phyloP scores from a whole-genome alignment of 345 rosid species.

The Cardiospermum halicacabum region DNA sequence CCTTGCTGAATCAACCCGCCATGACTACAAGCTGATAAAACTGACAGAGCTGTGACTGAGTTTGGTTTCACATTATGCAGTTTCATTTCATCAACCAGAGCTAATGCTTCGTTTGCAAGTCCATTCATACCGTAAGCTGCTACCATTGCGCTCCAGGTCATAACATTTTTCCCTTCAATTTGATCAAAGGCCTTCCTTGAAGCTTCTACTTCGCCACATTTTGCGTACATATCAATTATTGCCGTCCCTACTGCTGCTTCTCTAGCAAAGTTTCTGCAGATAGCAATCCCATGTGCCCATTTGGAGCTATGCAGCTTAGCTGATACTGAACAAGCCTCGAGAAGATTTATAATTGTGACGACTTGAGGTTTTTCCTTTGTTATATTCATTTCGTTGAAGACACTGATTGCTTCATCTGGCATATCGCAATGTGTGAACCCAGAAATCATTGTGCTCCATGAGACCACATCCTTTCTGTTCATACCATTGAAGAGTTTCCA shows the following conservation, averaged over 20 bases:
- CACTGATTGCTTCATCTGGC: slow-evolving; percentile 47
- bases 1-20: slow-evolving; percentile 63
- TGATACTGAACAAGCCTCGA: slow-evolving; percentile 57
- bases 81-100: slow-evolving; percentile 46
- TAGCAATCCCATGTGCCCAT: slow-evolving; percentile 64
- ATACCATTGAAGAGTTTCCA: slow-evolving; percentile 35
- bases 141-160: slow-evolving; percentile 73
- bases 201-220: slow-evolving; percentile 44
- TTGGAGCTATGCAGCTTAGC: slow-evolving; percentile 54
- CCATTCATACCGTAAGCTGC: slow-evolving; percentile 69
- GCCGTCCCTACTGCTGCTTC: slow-evolving; percentile 59
- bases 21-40: slow-evolving; percentile 69
- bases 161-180: slow-evolving; percentile 34
- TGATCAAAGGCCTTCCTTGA: slow-evolving; percentile 55
- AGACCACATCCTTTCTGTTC: slow-evolving; percentile 40
- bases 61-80: slow-evolving; percentile 45
- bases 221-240: slow-evolving; percentile 59
- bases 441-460: slow-evolving; percentile 71
- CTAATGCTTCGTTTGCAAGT: slow-evolving; percentile 49
- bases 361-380: slow-evolving; percentile 35
- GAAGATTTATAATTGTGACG: slow-evolving; percentile 46
- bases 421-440: slow-evolving; percentile 47
- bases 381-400: slow-evolving; percentile 44
- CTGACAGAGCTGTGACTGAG: slow-evolving; percentile 50
- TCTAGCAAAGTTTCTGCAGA: slow-evolving; percentile 47